A percentile compares a stretch with the other conserved stretches of the same genome.
Conservation (phyloP, 2,329 filamentous ascomycete genomes). For the Oidium heveae region DNA sequence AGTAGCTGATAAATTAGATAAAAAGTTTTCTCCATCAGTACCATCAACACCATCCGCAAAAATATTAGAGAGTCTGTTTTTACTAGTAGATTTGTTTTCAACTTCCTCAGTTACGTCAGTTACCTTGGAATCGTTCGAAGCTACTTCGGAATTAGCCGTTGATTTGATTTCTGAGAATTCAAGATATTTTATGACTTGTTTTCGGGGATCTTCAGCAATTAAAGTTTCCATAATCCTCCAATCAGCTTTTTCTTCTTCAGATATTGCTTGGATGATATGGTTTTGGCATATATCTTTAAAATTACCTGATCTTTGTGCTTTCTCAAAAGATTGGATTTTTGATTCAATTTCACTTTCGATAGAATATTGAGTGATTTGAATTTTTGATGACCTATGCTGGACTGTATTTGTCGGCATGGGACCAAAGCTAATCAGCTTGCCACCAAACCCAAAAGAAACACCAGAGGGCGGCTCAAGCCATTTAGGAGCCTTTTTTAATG, state of each 20-base stretch:
- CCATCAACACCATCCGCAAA: slow-evolving; percentile 51
- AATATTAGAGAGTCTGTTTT: slow-evolving; percentile 45
- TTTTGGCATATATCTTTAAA: slow-evolving; percentile 55
- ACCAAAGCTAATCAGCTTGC: slow-evolving; percentile 61
- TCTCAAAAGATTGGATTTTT: slow-evolving; percentile 68
- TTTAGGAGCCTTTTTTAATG: slow-evolving; percentile 59
- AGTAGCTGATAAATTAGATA: slow-evolving; percentile 60
- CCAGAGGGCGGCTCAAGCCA: slow-evolving; percentile 74
- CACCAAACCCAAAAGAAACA: slow-evolving; percentile 85
- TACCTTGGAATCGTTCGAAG: slow-evolving; percentile 17
- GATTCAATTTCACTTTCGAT: slow-evolving; percentile 67
- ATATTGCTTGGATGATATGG: slow-evolving; percentile 48
- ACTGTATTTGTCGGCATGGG: slow-evolving; percentile 30
- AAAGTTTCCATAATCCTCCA: slow-evolving; percentile 88
- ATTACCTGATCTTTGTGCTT: slow-evolving; percentile 53
- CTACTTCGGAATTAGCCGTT: slow-evolving; percentile 17
- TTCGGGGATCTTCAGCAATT: slow-evolving; percentile 61
- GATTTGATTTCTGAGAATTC: slow-evolving; percentile 37
- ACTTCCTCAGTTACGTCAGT: slow-evolving; percentile 19
- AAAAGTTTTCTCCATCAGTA: slow-evolving; percentile 57
- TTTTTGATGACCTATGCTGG: slow-evolving; percentile 44
- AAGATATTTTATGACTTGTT: slow-evolving; percentile 66
- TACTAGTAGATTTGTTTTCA: slow-evolving; percentile 21
- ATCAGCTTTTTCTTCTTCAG: slow-evolving; percentile 81
- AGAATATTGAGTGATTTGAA: slow-evolving; percentile 69